A percentile compares a stretch with the other conserved stretches of the same genome.
phyloP scores from a whole-genome alignment of 1,139 yeast species.

The Ogataea hybrid region DNA sequence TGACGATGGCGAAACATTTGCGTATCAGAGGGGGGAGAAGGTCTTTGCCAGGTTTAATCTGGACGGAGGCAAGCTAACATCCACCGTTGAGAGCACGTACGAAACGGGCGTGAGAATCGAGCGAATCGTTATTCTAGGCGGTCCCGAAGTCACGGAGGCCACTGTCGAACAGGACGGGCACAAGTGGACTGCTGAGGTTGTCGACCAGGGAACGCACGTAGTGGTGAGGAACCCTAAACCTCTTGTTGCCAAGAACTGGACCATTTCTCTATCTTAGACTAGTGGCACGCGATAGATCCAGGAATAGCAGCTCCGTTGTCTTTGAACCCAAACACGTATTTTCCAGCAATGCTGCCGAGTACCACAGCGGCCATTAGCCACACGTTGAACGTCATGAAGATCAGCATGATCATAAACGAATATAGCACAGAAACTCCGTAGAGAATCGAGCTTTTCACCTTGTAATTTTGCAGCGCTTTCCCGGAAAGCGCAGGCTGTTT shows the following conservation, averaged over 20 bases:
- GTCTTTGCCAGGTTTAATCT: conserved; percentile 40
- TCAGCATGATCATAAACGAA: conserved; percentile 34
- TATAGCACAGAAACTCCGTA: conserved; percentile 32
- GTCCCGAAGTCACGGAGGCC: conserved; percentile 18
- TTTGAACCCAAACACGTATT: conserved; percentile 25
- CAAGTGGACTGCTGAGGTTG: conserved; percentile 37
- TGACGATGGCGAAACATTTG: conserved; percentile 82
- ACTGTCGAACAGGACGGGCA: conserved; percentile 37
- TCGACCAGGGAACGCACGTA: conserved; percentile 23
- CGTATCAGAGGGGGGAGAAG: conserved; percentile 46
- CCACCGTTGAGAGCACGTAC: conserved; percentile 27
- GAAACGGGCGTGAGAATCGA: conserved; percentile 46
- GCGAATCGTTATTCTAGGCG: conserved; percentile 55
- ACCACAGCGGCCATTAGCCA: conserved; percentile 35
- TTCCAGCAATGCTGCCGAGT: conserved; percentile 32
- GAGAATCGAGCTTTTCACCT: conserved; percentile 20
- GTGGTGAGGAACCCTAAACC: conserved; percentile 56
- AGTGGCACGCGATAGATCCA: conserved; percentile 30
- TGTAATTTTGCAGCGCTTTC: conserved; percentile 17
- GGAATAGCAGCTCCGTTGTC: conserved; percentile 10
- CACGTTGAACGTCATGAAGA: conserved; percentile 34
- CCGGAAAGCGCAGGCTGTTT: conserved; percentile 13
- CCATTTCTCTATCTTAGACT: conserved; percentile 26
- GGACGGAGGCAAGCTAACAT: conserved; percentile 27
- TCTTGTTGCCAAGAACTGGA: conserved; percentile 50